Base-by-base conservation (phyloP, 306 rosid genomes). In the Gastrolobium bilobum region DNA sequence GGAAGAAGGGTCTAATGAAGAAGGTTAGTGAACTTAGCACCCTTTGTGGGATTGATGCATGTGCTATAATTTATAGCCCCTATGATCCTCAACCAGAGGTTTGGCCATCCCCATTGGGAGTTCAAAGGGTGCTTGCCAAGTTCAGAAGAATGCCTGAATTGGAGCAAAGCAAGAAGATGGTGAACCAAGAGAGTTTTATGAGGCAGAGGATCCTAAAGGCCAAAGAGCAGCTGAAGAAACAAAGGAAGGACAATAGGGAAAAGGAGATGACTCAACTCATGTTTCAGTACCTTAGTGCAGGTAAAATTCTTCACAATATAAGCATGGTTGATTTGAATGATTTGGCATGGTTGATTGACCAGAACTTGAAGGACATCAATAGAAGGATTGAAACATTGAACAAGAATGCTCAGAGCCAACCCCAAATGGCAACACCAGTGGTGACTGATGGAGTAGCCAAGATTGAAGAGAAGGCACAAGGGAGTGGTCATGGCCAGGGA, bases 81-180 rank as follows among this genome's bases (percentile, higher is more conserved):
- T 84, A 73, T 54, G 87, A 87, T 63, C 67, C 86, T 50, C 87
- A 87, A 40, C 90, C 90, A 2, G 86, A 87, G 69, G 79, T 87
- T 42, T 87, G 90, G 90, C 88, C 90, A 15, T 78, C 86, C 1
- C 70, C 84, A 2, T 10, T 62, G 10, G 90, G 84, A 0, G 86
- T 69, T 4, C 84, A 77, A 5, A 46, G 80, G 10, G 82, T 81
- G 34, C 78, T 87, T 10, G 35, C 73, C 0, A 84, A 78, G 67
- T 81, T 87, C 40, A 30, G 83, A 57, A 69, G 82, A 10, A 81
- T 83, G 90, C 86, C 86, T 1, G 86, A 78, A 14, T 42, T 82
- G 73, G 86, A 87, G 7, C 86, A 84, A 43, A 79, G 90, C 73
- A 87, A 87, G 63, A 84, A 81, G 68, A 87, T 84, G 90, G 85